A percentile compares a stretch with the other conserved stretches of the same genome.
These are phyloP conservation scores for Suhomyces kilbournensis DNA, from an alignment of 805 yeast genomes.

Conservation along the genomic window DNA sequence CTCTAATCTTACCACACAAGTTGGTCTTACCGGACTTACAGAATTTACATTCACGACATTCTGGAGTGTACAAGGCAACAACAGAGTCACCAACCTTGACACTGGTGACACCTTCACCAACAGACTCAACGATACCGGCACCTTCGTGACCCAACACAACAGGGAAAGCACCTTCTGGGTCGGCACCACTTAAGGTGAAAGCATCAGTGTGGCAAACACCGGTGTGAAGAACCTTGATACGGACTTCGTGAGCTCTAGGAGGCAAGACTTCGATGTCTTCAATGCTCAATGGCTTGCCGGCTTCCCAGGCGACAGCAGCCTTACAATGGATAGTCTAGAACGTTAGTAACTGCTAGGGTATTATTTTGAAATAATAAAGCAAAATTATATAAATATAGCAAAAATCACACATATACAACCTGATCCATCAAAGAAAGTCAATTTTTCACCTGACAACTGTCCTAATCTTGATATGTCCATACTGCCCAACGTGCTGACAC, in stretches of 20 bases:
- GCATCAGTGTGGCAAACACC: constrained; percentile 99
- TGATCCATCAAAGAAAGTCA: background rate
- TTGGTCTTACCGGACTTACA: constrained; percentile 95
- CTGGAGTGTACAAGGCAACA: constrained; percentile 93
- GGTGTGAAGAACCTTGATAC: constrained; percentile 81
- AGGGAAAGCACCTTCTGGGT: constrained; percentile 97
- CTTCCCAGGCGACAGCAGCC: constrained; percentile 98
- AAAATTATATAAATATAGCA: background rate
- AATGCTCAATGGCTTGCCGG: constrained; percentile 74
- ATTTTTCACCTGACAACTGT: background rate
- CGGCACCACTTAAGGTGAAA: constrained; percentile 88
- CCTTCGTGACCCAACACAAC: constrained; percentile 96
- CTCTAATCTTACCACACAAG: constrained; percentile 92
- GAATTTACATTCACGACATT: constrained; percentile 92
- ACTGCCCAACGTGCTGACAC: background rate
- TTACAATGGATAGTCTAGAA: constrained; percentile 68
- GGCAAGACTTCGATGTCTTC: constrained; percentile 90
- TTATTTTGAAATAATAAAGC: background rate
- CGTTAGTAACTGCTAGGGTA: constrained; percentile 16
- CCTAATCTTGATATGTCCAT: background rate
- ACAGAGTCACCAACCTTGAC: constrained; percentile 95
- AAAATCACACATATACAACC: background rate
- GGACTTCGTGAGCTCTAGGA: constrained; percentile 96
- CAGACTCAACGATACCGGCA: constrained; percentile 92
- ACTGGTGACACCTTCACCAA: constrained; percentile 89